These are phyloP conservation scores for Fusarium chlamydosporum DNA, from an alignment of 2,329 filamentous ascomycete species.

Conservation along the genomic window DNA sequence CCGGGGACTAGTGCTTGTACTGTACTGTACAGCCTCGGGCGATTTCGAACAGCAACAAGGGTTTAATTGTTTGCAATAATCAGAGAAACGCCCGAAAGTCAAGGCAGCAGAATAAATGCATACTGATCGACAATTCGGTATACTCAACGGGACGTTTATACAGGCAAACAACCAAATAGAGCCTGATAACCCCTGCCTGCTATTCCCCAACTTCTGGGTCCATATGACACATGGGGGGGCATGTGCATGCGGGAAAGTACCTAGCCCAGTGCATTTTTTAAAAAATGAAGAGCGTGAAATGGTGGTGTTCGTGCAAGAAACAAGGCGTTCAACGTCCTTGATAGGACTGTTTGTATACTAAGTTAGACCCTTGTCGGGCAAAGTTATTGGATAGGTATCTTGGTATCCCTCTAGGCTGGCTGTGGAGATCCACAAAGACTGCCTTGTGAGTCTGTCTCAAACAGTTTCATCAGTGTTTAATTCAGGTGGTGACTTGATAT, in stretches of 20 bases:
- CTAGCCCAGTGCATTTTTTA: background rate
- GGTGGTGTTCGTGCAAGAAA: constrained; percentile 31
- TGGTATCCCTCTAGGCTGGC: constrained; percentile 17
- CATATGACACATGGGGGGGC: constrained; percentile 20
- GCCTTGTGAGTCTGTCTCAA: constrained; percentile 26
- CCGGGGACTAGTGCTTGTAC: constrained; percentile 19
- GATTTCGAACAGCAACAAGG: constrained; percentile 21
- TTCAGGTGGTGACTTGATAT: background rate
- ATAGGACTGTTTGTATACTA: constrained; percentile 24
- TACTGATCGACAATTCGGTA: constrained; percentile 29
- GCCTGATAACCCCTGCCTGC: constrained; percentile 16
- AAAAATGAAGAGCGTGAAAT: constrained; percentile 15
- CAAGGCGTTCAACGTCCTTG: constrained; percentile 19
- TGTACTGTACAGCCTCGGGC: constrained; percentile 43
- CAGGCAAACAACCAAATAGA: constrained; percentile 13
- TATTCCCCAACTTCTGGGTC: constrained; percentile 21
- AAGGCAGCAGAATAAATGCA: constrained; percentile 31
- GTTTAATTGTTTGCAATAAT: constrained; percentile 2
- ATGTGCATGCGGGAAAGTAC: constrained; percentile 11
- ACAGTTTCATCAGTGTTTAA: background rate
- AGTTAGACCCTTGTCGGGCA: constrained; percentile 13
- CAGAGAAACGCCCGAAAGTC: constrained; percentile 18
- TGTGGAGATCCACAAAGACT: constrained; percentile 32
- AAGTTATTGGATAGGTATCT: constrained; percentile 28
- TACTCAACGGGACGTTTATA: constrained; percentile 4